Evolutionary conservation across 139 green algal genomes (phyloP), one percentile per base, ranked within the genome.

Genomic region (Chlorella sp.): DNA sequence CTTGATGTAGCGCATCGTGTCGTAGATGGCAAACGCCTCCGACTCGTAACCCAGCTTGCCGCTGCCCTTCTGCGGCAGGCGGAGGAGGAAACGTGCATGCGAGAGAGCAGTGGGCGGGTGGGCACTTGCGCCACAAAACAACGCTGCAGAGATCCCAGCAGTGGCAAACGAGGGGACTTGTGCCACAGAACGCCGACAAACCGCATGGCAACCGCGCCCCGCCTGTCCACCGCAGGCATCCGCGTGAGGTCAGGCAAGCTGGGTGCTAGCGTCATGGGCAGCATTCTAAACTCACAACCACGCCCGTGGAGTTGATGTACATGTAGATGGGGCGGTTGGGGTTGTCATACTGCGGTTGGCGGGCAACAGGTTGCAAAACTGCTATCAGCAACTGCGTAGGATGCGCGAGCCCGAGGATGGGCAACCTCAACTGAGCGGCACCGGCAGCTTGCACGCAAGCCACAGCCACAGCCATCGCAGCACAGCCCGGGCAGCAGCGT

Each of bases 241-340:
- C n/a, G n/a, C n/a, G n/a, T n/a, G n/a, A n/a, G n/a, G n/a, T n/a
- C 22, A 7, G 38, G 43, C 30, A 41, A 24, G 72, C 43, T 64
- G 44, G 19, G 26, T 28, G 44, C 17, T 2, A 40, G 64, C 64
- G 30, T 30, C 64, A 70, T 28, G 28, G 26, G 32, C 60, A 3
- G 30, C 60, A 24, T 20, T 24, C 34, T 58, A 70, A 87, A 87
- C 90, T 94, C 74, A 86, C 96, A 87, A 90, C 93, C 76, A 98
- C 96, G 64, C 97, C 97, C 5, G 96, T 98, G 44, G 94, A 98
- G 92, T 99, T 99, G 92, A 99, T 99, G 92, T 99, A 99, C 90
- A 99, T 95, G 89, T 96, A 98, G 69, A 99, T 96, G 28, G 97
- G 97, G 11, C 72, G 62, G 80, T 54, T 87, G 36, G 84, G 79